Evolutionary conservation across 2,329 filamentous ascomycete species (phyloP).

Genomic region (Graphilbum fragrans): DNA sequence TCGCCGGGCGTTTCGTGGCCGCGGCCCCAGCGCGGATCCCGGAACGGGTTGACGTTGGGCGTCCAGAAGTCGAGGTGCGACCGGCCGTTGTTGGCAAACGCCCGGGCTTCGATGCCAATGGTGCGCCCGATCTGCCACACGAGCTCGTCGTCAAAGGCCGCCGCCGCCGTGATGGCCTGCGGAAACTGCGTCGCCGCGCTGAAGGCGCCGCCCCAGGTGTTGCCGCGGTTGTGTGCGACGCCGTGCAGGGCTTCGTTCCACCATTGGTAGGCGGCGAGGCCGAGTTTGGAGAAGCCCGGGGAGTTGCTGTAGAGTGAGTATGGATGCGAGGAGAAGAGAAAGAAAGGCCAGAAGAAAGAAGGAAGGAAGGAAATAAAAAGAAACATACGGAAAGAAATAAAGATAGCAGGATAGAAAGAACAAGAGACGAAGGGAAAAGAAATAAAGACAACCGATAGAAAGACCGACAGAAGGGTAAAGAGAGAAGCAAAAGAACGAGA

Average conservation of each 20-base stretch:
- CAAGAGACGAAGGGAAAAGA: too few relatives aligned
- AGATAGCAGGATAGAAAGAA: too few relatives aligned
- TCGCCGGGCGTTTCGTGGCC: constrained; percentile 21
- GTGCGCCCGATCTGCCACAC: constrained; percentile 12
- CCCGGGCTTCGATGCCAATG: constrained; percentile 19
- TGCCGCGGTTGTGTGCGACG: constrained; percentile 4
- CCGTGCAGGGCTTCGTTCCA: constrained; percentile 12
- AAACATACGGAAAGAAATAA: too few relatives aligned
- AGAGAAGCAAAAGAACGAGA: too few relatives aligned
- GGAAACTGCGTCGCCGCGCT: constrained; percentile 18
- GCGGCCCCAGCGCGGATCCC: constrained; percentile 49
- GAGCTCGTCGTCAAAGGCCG: constrained; percentile 20
- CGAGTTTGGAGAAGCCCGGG: constrained; percentile 4
- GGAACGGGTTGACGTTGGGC: constrained; percentile 54
- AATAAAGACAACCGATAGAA: too few relatives aligned
- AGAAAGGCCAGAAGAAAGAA: too few relatives aligned
- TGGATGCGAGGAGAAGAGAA: too few relatives aligned
- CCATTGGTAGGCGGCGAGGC: constrained; percentile 7
- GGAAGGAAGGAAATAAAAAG: too few relatives aligned
- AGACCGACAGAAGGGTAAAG: too few relatives aligned
- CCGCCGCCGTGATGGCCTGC: constrained; percentile 17
- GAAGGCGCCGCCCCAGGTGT: constrained; percentile 13
- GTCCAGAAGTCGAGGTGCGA: constrained; percentile 44
- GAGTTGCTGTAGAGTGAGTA: neutral
- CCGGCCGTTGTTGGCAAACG: constrained; percentile 17